Evolutionary conservation across 345 rosid species (phyloP).

Genomic region (Abelmoschus esculentus): DNA sequence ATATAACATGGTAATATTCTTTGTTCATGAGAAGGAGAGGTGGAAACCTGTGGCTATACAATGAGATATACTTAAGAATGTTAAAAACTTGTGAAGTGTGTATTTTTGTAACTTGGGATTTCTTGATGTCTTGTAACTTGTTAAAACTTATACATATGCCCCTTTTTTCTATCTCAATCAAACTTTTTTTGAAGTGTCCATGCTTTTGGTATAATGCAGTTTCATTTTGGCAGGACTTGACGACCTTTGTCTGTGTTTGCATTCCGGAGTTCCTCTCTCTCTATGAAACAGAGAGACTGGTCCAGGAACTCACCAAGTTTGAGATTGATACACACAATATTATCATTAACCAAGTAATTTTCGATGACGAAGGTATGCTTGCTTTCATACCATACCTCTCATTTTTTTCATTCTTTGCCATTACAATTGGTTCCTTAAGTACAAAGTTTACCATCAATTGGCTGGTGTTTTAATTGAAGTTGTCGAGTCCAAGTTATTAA

Average conservation of each 20-base stretch:
- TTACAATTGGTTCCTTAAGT: slow-evolving; percentile 9
- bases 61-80: neutral
- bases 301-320: slow-evolving; percentile 95
- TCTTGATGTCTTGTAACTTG: neutral
- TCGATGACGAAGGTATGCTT: slow-evolving; percentile 67
- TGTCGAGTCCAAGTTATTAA: slow-evolving; percentile 83
- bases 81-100: neutral
- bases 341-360: slow-evolving; percentile 92
- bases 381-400: neutral
- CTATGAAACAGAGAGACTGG: slow-evolving; percentile 96
- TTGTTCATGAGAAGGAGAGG: neutral
- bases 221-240: slow-evolving; percentile 65
- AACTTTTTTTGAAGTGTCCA: neutral
- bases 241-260: slow-evolving; percentile 95
- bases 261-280: slow-evolving; percentile 99
- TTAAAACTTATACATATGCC: neutral
- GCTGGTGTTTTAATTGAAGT: slow-evolving; percentile 29
- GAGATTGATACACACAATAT: slow-evolving; percentile 97
- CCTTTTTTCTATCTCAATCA: neutral
- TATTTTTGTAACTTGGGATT: neutral
- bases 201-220: slow-evolving; percentile 6
- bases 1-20: neutral
- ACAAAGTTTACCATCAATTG: slow-evolving; percentile 6
- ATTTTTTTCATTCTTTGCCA: neutral
- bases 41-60: neutral